Conservation (phyloP, 1,139 yeast species). For the Geotrichum carabidarum region DNA sequence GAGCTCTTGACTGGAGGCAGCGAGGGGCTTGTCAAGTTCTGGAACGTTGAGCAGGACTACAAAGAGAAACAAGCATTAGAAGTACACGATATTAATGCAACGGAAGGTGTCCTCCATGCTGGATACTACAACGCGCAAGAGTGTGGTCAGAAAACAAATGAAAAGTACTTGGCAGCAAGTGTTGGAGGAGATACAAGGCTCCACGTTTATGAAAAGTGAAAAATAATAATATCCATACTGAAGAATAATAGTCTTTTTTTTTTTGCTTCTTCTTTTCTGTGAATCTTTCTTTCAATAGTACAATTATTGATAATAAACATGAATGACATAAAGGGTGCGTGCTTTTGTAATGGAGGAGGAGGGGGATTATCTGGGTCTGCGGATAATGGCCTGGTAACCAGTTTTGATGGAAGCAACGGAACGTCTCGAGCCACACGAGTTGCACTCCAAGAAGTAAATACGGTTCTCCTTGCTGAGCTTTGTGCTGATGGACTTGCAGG, state of each 20-base stretch:
- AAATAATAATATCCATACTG: no score
- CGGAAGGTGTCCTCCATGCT: conserved; percentile 11
- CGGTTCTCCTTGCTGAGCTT: conserved; percentile 95
- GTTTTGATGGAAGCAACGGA: conserved; percentile 96
- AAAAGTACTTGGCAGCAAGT: conserved; percentile 1
- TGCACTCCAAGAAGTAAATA: conserved; percentile 95
- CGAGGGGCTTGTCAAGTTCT: conserved; percentile 41
- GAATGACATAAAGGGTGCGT: not conserved
- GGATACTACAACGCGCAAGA: conserved; percentile 5
- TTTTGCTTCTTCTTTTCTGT: not conserved
- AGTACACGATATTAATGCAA: not conserved
- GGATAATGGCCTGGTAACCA: conserved; percentile 92
- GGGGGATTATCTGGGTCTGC: conserved; percentile 31
- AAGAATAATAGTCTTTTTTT: not conserved
- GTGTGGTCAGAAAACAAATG: not conserved
- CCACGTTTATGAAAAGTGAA: conserved; percentile 3
- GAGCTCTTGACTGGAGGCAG: conserved; percentile 30
- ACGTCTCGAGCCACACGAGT: conserved; percentile 96
- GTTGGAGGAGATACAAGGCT: conserved; percentile 7
- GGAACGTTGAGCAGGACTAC: conserved; percentile 26
- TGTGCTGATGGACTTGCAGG: conserved; percentile 97
- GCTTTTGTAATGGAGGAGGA: not conserved
- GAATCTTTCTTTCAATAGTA: not conserved
- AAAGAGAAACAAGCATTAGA: not conserved
- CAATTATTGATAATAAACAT: not conserved